Base-by-base conservation (phyloP, 305 asterid species). In the Fraxinus latifolia region DNA sequence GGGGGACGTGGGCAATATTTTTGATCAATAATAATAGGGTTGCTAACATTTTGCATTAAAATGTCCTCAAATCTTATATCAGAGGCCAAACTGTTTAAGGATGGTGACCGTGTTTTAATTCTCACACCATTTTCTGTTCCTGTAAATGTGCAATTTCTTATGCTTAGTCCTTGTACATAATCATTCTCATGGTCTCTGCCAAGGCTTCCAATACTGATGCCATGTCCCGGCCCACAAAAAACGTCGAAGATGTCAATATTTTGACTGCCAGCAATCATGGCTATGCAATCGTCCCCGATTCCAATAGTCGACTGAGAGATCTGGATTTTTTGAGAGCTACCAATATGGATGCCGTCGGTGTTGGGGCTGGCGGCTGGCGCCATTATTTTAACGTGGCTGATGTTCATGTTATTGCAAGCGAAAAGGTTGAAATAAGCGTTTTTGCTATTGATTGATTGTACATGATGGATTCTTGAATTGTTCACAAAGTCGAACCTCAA, bases 41-140 rank as follows among this genome's bases (percentile, higher is more conserved):
- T 91, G 62, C 65, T 74, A 4, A 92, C 85, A 55, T 87, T 80
- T 19, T 82, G 21, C 91, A 94, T 89, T 0, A 37, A 0, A 7
- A 94, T 77, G 65, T 90, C 84, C 31, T 87, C 82, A 31, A 89
- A 94, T 0, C 19, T 25, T 3, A 94, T 78, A 39, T 87, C 84
- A 7, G 95, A 88, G 42, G 90, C 97, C 39, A 79, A 17, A 31
- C 90, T 84, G 2, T 89, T 23, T 0, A 25, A 32, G 12, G 96
- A 91, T 0, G 94, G 89, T 0, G 98, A 87, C 96, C 93, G 91
- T 0, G 97, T 94, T 79, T 94, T 94, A 79, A 94, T 92, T 84
- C 98, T 86, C 2, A 87, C 89, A 1, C 97, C 98, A 71, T 94
- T 94, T 1, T 91, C 90, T 0, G 95, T 79, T 0, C 87, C 87